Base-by-base conservation (phyloP, 768 basidiomycete genomes). In the Phaeotremella skinneri region DNA sequence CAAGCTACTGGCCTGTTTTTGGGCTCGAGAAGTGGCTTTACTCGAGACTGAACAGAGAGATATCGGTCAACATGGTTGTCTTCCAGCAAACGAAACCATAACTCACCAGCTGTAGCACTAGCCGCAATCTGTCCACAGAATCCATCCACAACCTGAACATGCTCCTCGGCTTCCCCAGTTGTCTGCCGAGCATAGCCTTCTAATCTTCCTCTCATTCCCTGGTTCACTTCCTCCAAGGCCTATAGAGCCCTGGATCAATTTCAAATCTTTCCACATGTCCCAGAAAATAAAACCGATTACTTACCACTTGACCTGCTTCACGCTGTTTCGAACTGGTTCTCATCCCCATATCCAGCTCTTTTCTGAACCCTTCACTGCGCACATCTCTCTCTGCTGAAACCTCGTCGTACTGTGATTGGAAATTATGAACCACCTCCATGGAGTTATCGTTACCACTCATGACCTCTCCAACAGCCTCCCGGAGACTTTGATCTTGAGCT, bases 401-500 rank as follows among this genome's bases (percentile, higher is more conserved):
- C 2, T 30, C 48, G 13, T 42, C 47, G 31, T 59, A 59, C 34
- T 80, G 80, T 32, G 80, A 73, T 9, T 77, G 75, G 52, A 86
- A 84, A 20, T 77, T 69, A 11, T 73, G 74, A 69, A 89, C 78
- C 34, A 80, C 81, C 32, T 80, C 79, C 63, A 86, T 82, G 1
- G 82, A 83, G 48, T 82, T 78, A 11, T 68, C 72, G 63, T 91
- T 89, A 48, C 81, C 83, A 23, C 79, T 79, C 34, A 82, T 81
- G 25, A 89, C 78, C 41, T 77, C 72, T 0, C 78, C 78, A 51
- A 89, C 80, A 1, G 84, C 82, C 26, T 84, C 83, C 39, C 82
- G 81, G 52, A 91, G 78, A 20, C 83, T 83, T 16, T 81, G 79
- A 70, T 92, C 87, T 27, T 88, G 83, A 48, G 85, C 82, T 42